Evolutionary conservation across 2,329 filamentous ascomycete genomes (phyloP), one percentile per base, ranked within the genome.

Genomic region (Ustulina deusta): DNA sequence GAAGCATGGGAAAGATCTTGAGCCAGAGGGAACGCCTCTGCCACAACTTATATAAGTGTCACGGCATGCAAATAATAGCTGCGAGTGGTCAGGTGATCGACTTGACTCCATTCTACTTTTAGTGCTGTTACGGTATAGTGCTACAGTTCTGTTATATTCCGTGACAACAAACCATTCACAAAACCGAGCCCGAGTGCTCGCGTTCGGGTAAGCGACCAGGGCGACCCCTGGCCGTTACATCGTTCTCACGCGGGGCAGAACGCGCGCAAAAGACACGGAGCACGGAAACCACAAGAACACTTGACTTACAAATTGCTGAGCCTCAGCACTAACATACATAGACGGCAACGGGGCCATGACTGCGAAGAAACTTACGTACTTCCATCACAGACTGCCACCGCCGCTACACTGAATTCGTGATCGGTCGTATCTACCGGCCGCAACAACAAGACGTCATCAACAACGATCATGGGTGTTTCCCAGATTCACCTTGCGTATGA

Each of bases 221-320:
- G 10, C 25, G 40, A 56, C 61, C 49, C n/a, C 44, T 20, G 42
- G 63, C 36, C 17, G 59, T 62, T 66, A 58, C 58, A 57, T 66
- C 51, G 51, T 36, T 46, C 22, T 6, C 3, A 32, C 63, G 29
- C 54, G 51, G 58, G 44, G 58, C 5, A 46, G 34, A 58, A 58
- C 44, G 54, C 52, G 59, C 29, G 20, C 52, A 6, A n/a, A 46
- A 44, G 9, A 27, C 34, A 22, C 32, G 17, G 29, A 66, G 27
- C 58, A 62, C 58, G 64, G 46, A 62, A 66, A 62, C 2, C 1
- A 25, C 4, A 10, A 42, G 13, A 42, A 32, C 25, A 17, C 7
- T 7, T 34, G 29, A 34, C 17, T 32, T n/a, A n/a, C n/a, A n/a
- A n/a, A n/a, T n/a, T n/a, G n/a, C n/a, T n/a, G n/a, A n/a, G n/a